Conservation (phyloP, 1,284 basidiomycete genomes). For the Sanghuangporus weigelae region DNA sequence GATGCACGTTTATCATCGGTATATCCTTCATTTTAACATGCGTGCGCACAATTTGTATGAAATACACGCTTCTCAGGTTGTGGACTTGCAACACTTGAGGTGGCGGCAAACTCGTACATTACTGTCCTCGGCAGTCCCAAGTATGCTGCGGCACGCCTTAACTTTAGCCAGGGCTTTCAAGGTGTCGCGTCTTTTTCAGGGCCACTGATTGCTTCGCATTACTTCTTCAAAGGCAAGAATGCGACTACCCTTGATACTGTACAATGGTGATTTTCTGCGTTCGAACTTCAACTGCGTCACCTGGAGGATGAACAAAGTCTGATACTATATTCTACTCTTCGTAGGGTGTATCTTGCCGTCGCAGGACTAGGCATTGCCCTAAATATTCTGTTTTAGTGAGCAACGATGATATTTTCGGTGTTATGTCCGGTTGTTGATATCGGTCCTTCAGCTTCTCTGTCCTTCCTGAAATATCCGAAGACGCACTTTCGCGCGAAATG, state of each 20-base stretch:
- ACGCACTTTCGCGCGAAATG: slow-evolving; percentile 50
- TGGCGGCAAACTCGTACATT: slow-evolving; percentile 80
- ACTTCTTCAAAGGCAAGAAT: slow-evolving; percentile 69
- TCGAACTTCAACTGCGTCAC: slow-evolving; percentile 1
- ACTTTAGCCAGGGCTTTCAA: slow-evolving; percentile 81
- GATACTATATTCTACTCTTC: background rate
- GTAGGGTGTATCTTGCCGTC: slow-evolving; percentile 75
- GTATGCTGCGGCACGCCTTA: slow-evolving; percentile 73
- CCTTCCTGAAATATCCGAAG: slow-evolving; percentile 73
- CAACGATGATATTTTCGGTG: slow-evolving; percentile 11
- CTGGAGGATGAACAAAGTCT: background rate
- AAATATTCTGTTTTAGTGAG: slow-evolving; percentile 64
- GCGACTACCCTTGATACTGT: slow-evolving; percentile 60
- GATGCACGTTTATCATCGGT: slow-evolving; percentile 66
- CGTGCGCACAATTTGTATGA: background rate
- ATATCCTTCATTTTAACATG: slow-evolving; percentile 16
- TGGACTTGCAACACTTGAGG: slow-evolving; percentile 64
- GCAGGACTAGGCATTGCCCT: slow-evolving; percentile 58
- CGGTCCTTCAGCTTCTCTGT: slow-evolving; percentile 51
- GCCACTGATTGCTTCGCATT: slow-evolving; percentile 72
- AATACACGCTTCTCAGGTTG: slow-evolving; percentile 43
- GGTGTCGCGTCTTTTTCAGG: slow-evolving; percentile 76
- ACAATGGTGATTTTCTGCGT: slow-evolving; percentile 46
- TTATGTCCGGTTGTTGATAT: slow-evolving; percentile 1
- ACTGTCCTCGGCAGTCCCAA: slow-evolving; percentile 61